Evolutionary conservation across 2,329 filamentous ascomycete genomes (phyloP), one percentile per base, ranked within the genome.

Genomic region (Tolypocladium sp.): DNA sequence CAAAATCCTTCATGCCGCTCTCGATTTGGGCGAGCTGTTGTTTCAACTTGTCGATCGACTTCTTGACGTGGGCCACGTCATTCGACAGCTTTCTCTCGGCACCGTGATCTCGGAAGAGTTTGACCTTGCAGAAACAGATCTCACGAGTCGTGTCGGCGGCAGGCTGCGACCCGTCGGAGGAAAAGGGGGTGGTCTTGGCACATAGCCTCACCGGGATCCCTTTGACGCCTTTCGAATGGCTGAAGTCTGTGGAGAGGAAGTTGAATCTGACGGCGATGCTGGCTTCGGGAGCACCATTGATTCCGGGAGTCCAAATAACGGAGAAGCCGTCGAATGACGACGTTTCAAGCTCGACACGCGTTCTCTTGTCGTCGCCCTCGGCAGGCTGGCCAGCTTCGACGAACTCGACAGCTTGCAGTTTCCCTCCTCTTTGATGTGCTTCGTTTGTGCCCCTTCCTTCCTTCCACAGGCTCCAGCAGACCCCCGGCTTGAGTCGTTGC

Each of bases 171-270:
- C 79, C 74, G 33, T 81, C 80, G 20, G 79, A 74, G 0, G 81
- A 75, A 1, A 93, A 61, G 13, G 87, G 74, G 63, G 89, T 88
- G 0, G 94, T 97, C 74, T 97, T 97, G 17, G 92, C 87, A 72
- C 93, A 97, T 0, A 97, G 82, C 58, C 94, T 82, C 5, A 99
- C 92, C 0, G 94, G 93, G 64, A 97, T 97, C 41, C 94, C 94
- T 74, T 97, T 99, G 55, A 99, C 94, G 53, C 94, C 94, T 70
- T 99, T 99, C 12, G 94, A 97, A 70, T 97, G 94, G 72, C 93
- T 97, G 71, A 97, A 99, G 71, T 99, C 94, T 10, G 94, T 99
- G 0, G 94, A 99, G 0, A 99, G 80, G 70, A 99, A 99, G 76
- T 99, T 99, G 80, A 97, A 99, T 53, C 94, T 90, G 15, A 97